Conservation (phyloP, 2,329 filamentous ascomycete genomes). For the Uncinocarpus reesii region DNA sequence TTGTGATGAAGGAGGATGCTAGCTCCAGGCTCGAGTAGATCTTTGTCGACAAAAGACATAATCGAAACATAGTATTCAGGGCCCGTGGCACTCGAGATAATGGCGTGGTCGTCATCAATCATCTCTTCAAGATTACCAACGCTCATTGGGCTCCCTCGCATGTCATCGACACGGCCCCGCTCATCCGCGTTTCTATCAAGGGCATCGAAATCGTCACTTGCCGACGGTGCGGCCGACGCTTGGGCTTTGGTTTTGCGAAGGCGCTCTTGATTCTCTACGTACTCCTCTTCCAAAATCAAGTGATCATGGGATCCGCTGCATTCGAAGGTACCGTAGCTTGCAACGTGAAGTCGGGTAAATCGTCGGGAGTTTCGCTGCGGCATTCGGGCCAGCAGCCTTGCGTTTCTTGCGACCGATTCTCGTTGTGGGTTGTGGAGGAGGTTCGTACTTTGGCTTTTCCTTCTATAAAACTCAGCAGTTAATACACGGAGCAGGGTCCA, state of each 20-base stretch:
- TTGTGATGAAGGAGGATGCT: slow-evolving; percentile 96
- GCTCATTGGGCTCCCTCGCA: slow-evolving; percentile 97
- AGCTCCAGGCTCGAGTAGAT: slow-evolving; percentile 88
- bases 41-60: slow-evolving; percentile 99
- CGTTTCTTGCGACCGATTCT: slow-evolving; percentile 98
- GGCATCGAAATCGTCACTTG: slow-evolving; percentile 55
- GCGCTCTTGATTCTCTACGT: slow-evolving; percentile 96
- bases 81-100: slow-evolving; percentile 92
- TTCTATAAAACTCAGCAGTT: slow-evolving; percentile 51
- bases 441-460: slow-evolving; percentile 99
- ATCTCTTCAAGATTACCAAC: slow-evolving; percentile 96
- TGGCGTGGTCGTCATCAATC: slow-evolving; percentile 98
- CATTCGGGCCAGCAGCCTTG: slow-evolving; percentile 84
- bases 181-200: slow-evolving; percentile 89
- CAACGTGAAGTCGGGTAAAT: slow-evolving; percentile 94
- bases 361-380: slow-evolving; percentile 85
- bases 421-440: slow-evolving; percentile 90
- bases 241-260: slow-evolving; percentile 83
- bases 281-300: slow-evolving; percentile 91
- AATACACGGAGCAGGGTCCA: slow-evolving; percentile 5
- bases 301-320: slow-evolving; percentile 99
- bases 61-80: slow-evolving; percentile 99
- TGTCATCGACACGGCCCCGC: slow-evolving; percentile 88
- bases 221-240: slow-evolving; percentile 47
- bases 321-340: slow-evolving; percentile 90